These are phyloP conservation scores for Salvia rosmarinus DNA, from an alignment of 257 asterid species.

Conservation along the genomic window DNA sequence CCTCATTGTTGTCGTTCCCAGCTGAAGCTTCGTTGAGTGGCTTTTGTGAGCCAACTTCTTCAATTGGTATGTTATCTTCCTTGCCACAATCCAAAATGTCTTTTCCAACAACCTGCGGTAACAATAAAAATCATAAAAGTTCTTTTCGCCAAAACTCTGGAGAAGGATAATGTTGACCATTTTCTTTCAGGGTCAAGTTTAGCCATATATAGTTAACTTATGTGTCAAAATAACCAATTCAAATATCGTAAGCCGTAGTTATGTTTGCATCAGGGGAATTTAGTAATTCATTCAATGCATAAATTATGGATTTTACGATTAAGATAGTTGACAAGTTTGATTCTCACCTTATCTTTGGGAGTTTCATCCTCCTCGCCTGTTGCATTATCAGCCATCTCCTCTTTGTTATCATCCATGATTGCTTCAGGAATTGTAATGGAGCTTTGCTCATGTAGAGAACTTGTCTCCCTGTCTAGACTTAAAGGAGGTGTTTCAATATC, in stretches of 20 bases:
- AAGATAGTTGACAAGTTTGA: not conserved
- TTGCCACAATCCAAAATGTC: slow-evolving; percentile 14
- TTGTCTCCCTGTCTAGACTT: too few species aligned
- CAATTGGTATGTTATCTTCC: slow-evolving; percentile 7
- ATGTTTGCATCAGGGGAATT: not conserved
- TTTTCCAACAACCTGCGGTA: slow-evolving; percentile 32
- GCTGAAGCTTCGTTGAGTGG: slow-evolving; percentile 20
- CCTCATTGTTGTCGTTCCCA: slow-evolving; percentile 7
- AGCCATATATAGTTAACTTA: not conserved
- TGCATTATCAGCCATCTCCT: slow-evolving; percentile 11
- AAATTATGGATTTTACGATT: not conserved
- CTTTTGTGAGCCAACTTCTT: slow-evolving; percentile 30
- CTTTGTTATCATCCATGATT: not conserved
- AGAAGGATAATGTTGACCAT: not conserved
- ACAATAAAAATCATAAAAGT: slow-evolving; percentile 15
- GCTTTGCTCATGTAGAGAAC: too few species aligned
- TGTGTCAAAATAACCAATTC: not conserved
- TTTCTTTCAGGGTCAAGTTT: not conserved
- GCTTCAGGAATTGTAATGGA: not conserved
- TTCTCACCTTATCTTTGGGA: slow-evolving; percentile 33
- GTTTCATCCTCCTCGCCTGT: slow-evolving; percentile 5
- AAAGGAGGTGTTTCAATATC: slow-evolving; percentile 6
- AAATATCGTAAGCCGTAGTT: not conserved
- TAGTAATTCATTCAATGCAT: not conserved
- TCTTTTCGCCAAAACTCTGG: not conserved